Conservation (phyloP, 108 stramenopile species). For the Nannochloropsis gaditana region DNA sequence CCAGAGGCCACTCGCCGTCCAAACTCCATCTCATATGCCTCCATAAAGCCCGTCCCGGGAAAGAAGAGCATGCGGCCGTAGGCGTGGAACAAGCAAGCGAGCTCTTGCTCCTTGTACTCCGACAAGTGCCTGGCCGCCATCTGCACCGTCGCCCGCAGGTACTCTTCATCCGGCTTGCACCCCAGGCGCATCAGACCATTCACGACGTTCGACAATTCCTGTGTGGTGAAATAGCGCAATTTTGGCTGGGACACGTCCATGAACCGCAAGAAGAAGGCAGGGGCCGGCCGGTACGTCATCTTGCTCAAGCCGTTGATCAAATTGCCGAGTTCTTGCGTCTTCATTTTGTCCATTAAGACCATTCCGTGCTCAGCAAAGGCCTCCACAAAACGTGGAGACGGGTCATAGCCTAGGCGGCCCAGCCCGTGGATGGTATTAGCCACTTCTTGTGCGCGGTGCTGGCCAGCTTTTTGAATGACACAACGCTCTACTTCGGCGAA, state of each 20-base stretch:
- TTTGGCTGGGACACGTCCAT: constrained; percentile 1
- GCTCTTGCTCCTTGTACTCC: background rate
- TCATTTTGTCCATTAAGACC: constrained; percentile 2
- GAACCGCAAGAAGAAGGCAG: background rate
- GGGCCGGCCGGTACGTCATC: constrained; percentile 13
- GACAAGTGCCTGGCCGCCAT: constrained; percentile 12
- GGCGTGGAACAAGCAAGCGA: background rate
- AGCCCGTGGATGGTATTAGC: background rate
- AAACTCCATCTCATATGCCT: background rate
- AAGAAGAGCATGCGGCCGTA: constrained; percentile 7
- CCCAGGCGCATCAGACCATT: background rate
- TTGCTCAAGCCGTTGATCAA: constrained; percentile 3
- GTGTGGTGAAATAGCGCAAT: background rate
- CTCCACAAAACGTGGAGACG: background rate
- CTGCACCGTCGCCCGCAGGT: constrained; percentile 4
- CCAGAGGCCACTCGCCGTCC: background rate
- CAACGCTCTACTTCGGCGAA: constrained; percentile 7
- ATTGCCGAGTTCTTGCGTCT: constrained; percentile 1
- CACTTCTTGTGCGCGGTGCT: constrained; percentile 19
- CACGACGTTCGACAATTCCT: constrained; percentile 8
- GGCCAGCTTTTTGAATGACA: background rate
- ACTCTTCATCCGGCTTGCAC: constrained; percentile 19
- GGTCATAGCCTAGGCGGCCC: background rate
- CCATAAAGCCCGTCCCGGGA: background rate
- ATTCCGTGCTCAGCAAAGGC: background rate